Conservation (phyloP, 495 filamentous ascomycete species). For the Cercophora sp. region DNA sequence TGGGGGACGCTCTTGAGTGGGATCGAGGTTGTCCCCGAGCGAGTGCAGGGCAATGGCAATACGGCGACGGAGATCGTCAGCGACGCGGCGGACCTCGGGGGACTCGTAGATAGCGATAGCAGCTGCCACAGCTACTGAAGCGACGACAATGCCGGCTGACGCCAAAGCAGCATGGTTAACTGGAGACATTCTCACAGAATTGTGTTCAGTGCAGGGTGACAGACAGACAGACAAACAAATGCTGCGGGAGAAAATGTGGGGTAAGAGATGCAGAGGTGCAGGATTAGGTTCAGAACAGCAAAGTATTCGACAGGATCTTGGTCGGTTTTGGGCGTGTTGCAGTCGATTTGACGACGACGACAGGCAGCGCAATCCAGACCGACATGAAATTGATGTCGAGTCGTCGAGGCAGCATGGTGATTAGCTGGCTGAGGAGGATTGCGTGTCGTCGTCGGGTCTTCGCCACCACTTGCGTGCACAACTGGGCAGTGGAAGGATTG, state of each 20-base stretch:
- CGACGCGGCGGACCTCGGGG: constrained; percentile 72
- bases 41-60: constrained; percentile 73
- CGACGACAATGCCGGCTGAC: constrained; percentile 72
- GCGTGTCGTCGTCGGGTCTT: constrained; percentile 22
- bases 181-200: constrained; percentile 36
- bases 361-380: neutral
- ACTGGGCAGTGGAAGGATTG: neutral
- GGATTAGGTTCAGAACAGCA: too few species aligned
- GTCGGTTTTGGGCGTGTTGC: too few species aligned
- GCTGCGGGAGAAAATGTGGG: neutral
- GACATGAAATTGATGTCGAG: neutral
- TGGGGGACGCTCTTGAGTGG: constrained; percentile 43
- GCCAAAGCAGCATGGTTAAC: constrained; percentile 45
- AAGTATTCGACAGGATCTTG: too few species aligned
- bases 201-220: too few species aligned
- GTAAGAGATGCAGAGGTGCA: too few species aligned
- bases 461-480: constrained; percentile 24
- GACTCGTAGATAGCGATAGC: constrained; percentile 83
- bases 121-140: constrained; percentile 72
- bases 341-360: neutral
- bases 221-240: too few species aligned
- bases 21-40: constrained; percentile 72
- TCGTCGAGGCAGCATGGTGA: constrained; percentile 1
- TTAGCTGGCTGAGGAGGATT: constrained; percentile 17
- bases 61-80: constrained; percentile 70